Base-by-base conservation (phyloP, 2,329 filamentous ascomycete genomes). In the Zelopaecilomyces penicillatus region DNA sequence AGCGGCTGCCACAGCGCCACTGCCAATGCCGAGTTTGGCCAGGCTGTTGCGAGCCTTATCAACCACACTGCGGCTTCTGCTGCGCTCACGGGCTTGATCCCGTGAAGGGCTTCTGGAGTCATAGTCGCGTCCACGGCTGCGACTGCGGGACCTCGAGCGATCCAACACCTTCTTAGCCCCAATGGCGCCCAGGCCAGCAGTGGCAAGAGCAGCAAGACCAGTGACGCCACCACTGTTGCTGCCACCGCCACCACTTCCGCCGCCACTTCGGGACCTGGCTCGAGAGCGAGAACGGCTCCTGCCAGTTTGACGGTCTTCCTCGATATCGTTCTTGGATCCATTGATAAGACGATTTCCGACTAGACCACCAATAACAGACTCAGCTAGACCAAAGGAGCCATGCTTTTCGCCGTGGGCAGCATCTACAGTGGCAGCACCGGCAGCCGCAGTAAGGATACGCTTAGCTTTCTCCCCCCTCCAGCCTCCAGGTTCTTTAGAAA, bases 391-490 rank as follows among this genome's bases (percentile, higher is more conserved):
- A 39, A 87, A 80, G 66, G 89, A 95, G 67, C 89, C 83, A 61
- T 87, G 82, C 54, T 83, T 80, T 12, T 75, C 72, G 56, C 89
- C 76, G 36, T 89, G 76, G 27, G 82, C 83, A 6, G 82, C 81
- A 63, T 96, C 88, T 49, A 95, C 85, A 46, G 88, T 86, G 53
- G 87, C 91, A 48, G 91, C 89, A 65, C 87, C 85, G 28, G 79
- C 76, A 28, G 91, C 91, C 39, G 89, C 90, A 26, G 91, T 96
- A 40, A 95, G 76, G 48, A 97, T 80, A 42, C 91, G 87, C 70
- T 89, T 93, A 53, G 89, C 87, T 68, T 96, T 96, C 51, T 87
- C 85, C 33, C 90, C 91, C 51, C 83, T 85, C 89, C 90, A 96
- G 37, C 83, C 79, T 44, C 91, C 91, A 3, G 88, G 85, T 50